Evolutionary conservation across 768 basidiomycete genomes (phyloP), one percentile per base, ranked within the genome.

Genomic region (Paxillus rubicundulus): DNA sequence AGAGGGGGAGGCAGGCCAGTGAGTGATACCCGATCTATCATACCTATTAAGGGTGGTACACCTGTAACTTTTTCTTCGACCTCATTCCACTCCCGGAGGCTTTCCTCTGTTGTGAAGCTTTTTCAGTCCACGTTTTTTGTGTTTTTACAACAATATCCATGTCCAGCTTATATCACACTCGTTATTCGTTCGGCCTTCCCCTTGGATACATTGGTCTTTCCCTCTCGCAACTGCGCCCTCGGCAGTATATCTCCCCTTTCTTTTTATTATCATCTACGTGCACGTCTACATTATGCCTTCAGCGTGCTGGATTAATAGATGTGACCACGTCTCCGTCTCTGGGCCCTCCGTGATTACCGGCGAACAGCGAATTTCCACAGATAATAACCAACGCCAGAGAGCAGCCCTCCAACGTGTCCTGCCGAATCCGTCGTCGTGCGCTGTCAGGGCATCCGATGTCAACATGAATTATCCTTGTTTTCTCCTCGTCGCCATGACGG

Each of bases 401-500:
- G 59, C 16, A 88, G 62, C 13, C 88, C 88, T 0, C 81, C 87
- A 17, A 90, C 75, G 64, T 91, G 88, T 9, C 85, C 87, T 9
- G 82, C 76, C 4, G 80, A 80, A 63, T 87, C 84, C 0, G 76
- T 81, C 33, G 64, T 72, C 24, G 71, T 76, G 51, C 73, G 72
- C 86, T 88, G 53, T 54, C 43, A 39, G 20, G 41, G 38, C 9
- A 41, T 34, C 27, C 16, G 36, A 27, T 36, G 50, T 52, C 24
- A 55, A 55, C n/a, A 32, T 6, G 14, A 1, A 21, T 30, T n/a
- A 9, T 45, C 17, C 5, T 40, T 20, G 42, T 24, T 13, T 38
- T 18, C 24, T 13, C 9, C 18, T 9, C 24, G n/a, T 33, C 5
- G 9, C 33, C n/a, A 3, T 27, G 21, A 36, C 12, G 20, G 34